Evolutionary conservation across 169 alveolate species (phyloP).

Genomic region (Plasmodium falciparum): DNA sequence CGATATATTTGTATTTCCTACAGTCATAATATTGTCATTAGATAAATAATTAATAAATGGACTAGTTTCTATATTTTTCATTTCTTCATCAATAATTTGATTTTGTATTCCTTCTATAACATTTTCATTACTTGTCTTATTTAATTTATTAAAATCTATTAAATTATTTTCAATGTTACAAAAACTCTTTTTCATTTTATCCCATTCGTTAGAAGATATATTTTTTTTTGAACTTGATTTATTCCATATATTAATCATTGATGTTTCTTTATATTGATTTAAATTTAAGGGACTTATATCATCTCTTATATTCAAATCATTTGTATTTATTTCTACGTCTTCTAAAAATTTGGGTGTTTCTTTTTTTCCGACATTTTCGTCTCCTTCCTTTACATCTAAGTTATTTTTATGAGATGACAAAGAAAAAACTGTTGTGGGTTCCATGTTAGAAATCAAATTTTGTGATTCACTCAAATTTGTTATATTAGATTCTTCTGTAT

Average conservation of each 20-base stretch:
- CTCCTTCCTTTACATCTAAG: slow-evolving; percentile 1
- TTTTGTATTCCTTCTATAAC: background rate
- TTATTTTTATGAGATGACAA: background rate
- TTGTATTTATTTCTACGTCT: too few relatives aligned
- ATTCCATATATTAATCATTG: too few relatives aligned
- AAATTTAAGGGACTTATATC: slow-evolving; percentile 20
- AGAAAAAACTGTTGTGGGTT: too few relatives aligned
- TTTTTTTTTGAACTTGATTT: background rate
- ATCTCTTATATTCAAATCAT: too few relatives aligned
- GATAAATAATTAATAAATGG: background rate
- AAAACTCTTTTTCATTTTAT: slow-evolving; percentile 52
- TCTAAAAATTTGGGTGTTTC: background rate
- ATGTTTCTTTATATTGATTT: too few relatives aligned
- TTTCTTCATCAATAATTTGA: background rate
- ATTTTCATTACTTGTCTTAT: background rate
- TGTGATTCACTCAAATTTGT: too few relatives aligned
- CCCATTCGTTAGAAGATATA: slow-evolving; percentile 60
- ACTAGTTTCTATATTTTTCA: background rate
- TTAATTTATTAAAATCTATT: slow-evolving; percentile 1
- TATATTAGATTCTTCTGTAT: background rate
- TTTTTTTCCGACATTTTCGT: background rate
- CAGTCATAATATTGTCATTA: too few relatives aligned
- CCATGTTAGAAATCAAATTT: too few relatives aligned
- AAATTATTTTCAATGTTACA: slow-evolving; percentile 48
- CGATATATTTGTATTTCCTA: too few relatives aligned